Percentiles rank a stretch among this genome's conserved stretches.
Conservation (phyloP, 2,329 filamentous ascomycete species). For the Blastomyces percursus region DNA sequence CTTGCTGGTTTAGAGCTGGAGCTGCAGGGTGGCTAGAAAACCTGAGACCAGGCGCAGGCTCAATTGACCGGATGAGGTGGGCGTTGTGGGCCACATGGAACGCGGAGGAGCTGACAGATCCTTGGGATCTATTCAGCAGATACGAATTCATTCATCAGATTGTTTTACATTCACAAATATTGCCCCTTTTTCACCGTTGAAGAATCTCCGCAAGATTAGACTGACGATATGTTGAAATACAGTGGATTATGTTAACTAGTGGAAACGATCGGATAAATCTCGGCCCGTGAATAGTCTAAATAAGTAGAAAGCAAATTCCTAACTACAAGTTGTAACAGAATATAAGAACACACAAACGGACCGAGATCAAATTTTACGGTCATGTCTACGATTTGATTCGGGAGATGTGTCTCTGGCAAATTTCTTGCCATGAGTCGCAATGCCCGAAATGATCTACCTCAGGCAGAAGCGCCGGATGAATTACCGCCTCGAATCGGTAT, state of each 20-base stretch:
- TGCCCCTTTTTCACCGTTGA: neutral
- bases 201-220: neutral
- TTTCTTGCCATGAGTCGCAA: neutral
- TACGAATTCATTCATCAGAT: conserved; percentile 61
- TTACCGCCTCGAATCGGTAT: neutral
- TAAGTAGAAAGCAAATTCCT: too few relatives aligned
- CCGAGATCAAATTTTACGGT: neutral
- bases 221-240: neutral
- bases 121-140: conserved; percentile 64
- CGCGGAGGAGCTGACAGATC: conserved; percentile 51
- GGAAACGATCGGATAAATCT: neutral
- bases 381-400: neutral
- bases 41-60: conserved; percentile 53
- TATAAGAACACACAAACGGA: neutral
- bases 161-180: neutral
- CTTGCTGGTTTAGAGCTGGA: conserved; percentile 20
- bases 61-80: conserved; percentile 57
- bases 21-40: conserved; percentile 51
- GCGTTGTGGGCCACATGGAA: conserved; percentile 57
- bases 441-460: neutral
- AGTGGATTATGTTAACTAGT: neutral
- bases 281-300: neutral
- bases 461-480: neutral
- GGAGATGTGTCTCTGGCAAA: neutral
- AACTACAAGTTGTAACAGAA: neutral